phyloP scores from a whole-genome alignment of 345 rosid genomes.

The Arabis alpina region DNA sequence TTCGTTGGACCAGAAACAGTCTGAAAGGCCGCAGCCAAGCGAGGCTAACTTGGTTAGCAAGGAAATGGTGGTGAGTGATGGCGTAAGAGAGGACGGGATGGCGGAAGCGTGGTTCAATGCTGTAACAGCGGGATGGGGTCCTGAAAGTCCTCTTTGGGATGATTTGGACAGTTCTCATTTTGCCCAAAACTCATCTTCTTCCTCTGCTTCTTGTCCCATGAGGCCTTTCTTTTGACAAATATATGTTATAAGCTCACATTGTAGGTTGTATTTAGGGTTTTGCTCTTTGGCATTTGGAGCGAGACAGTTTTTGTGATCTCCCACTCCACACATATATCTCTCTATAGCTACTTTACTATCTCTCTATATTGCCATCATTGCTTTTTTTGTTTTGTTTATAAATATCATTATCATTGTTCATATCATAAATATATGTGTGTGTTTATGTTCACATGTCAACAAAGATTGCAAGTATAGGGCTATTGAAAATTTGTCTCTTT shows the following conservation, averaged over 20 bases:
- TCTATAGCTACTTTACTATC: neutral
- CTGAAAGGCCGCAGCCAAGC: constrained; percentile 14
- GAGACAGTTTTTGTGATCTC: constrained; percentile 48
- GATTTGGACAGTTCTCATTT: constrained; percentile 64
- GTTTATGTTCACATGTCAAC: neutral
- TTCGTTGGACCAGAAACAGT: constrained; percentile 16
- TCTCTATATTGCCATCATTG: neutral
- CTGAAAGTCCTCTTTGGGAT: constrained; percentile 98
- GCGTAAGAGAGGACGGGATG: constrained; percentile 55
- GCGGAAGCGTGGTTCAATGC: constrained; percentile 92
- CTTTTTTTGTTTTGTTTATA: neutral
- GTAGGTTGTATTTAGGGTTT: constrained; percentile 32
- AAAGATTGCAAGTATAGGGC: too few relatives aligned
- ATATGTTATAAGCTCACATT: constrained; percentile 3
- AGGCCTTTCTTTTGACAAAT: constrained; percentile 67
- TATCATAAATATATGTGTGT: constrained; percentile 1
- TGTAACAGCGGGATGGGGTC: constrained; percentile 89
- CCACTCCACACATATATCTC: constrained; percentile 30
- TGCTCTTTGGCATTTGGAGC: constrained; percentile 37
- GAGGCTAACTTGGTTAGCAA: constrained; percentile 36
- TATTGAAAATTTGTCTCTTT: too few relatives aligned
- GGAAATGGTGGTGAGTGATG: constrained; percentile 30
- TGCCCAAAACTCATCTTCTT: constrained; percentile 38
- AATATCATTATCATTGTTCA: too few relatives aligned
- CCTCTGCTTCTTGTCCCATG: constrained; percentile 50